phyloP scores from a whole-genome alignment of 192 early-diverging fungal genomes.

The Paraglomus occultum region DNA sequence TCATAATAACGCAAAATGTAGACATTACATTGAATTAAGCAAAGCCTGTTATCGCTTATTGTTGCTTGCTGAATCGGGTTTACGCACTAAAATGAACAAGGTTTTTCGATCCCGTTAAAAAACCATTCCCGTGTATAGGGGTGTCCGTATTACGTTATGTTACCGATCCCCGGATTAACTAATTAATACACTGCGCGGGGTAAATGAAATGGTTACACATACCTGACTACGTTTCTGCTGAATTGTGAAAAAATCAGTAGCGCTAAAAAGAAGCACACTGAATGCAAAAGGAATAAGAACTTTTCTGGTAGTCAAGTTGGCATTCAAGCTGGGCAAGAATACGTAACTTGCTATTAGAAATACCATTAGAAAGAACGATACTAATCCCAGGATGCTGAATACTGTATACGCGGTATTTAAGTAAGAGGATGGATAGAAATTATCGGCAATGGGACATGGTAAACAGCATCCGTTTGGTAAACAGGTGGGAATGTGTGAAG shows the following conservation, averaged over 20 bases:
- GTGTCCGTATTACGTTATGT: too few relatives aligned
- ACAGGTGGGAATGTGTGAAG: too few relatives aligned
- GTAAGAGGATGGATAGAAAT: slow-evolving; percentile 3
- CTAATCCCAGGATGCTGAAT: slow-evolving; percentile 7
- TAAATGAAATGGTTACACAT: too few relatives aligned
- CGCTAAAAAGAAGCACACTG: slow-evolving; percentile 12
- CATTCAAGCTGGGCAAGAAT: slow-evolving; percentile 4
- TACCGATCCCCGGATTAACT: too few relatives aligned
- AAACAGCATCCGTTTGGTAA: slow-evolving; percentile 3
- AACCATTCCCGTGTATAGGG: too few relatives aligned
- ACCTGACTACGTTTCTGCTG: slow-evolving; percentile 16
- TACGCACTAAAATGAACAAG: too few relatives aligned
- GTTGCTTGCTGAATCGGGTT: too few relatives aligned
- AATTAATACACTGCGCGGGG: too few relatives aligned
- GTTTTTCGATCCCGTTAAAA: too few relatives aligned
- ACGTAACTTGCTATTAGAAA: not conserved
- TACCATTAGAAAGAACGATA: slow-evolving; percentile 23
- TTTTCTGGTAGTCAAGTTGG: not conserved
- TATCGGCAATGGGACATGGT: slow-evolving; percentile 9
- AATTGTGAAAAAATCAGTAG: slow-evolving; percentile 7
- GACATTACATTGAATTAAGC: too few relatives aligned
- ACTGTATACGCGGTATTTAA: not conserved
- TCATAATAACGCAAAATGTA: too few relatives aligned
- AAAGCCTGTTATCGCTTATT: too few relatives aligned
- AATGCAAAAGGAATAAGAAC: slow-evolving; percentile 16